A percentile compares a stretch with the other conserved stretches of the same genome.
Conservation (phyloP, 176 grass and related monocot genomes). For the Paspalum vaginatum region DNA sequence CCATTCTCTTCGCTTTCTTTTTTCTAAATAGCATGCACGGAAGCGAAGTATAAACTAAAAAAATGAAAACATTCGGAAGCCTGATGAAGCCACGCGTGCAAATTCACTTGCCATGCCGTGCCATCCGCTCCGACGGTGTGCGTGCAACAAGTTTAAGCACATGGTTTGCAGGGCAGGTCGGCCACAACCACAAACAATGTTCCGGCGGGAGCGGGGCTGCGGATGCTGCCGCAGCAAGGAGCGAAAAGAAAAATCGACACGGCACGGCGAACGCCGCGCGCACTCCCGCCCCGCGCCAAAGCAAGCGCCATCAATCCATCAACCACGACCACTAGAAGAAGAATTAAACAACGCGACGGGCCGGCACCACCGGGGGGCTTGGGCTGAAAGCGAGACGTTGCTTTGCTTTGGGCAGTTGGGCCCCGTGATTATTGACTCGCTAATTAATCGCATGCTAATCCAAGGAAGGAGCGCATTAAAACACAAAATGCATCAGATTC, state of each 20-base stretch:
- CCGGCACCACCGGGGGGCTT: background rate
- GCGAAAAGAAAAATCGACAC: background rate
- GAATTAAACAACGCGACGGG: constrained; percentile 7
- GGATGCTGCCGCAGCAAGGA: too few relatives aligned
- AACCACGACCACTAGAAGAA: background rate
- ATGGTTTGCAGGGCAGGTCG: background rate
- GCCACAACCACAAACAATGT: background rate
- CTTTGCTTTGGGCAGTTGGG: background rate
- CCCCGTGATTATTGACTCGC: background rate
- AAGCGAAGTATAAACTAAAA: too few relatives aligned
- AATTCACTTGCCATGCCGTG: constrained; percentile 3
- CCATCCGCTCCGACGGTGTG: constrained; percentile 1
- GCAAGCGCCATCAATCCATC: background rate
- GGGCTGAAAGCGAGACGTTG: background rate
- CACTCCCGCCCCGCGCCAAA: too few relatives aligned
- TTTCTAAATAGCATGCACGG: too few relatives aligned
- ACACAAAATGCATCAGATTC: background rate
- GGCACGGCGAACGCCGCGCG: too few relatives aligned
- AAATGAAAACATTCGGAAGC: too few relatives aligned
- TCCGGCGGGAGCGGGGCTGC: too few relatives aligned
- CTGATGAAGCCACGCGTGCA: background rate
- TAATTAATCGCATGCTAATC: constrained; percentile 26
- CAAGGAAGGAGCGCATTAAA: background rate
- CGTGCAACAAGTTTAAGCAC: background rate
- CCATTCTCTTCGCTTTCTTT: too few relatives aligned